phyloP scores from a whole-genome alignment of 2,329 filamentous ascomycete genomes.

The Tolypocladium sp. region DNA sequence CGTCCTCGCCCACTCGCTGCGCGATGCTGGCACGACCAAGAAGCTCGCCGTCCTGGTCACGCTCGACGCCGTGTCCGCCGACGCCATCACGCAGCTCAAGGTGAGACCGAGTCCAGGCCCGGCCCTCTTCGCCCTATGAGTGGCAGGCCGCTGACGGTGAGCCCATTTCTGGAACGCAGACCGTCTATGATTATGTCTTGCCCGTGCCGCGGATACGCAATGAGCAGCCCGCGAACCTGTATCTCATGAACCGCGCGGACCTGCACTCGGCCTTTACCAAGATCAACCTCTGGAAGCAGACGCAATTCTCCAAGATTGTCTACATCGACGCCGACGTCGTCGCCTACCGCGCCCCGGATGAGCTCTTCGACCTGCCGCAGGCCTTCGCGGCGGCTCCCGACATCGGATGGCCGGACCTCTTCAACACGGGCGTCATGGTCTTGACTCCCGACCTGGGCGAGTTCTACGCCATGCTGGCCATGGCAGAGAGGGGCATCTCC shows the following conservation, averaged over 20 bases:
- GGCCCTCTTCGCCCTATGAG: background rate
- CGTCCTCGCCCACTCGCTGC: slow-evolving; percentile 87
- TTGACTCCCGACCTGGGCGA: slow-evolving; percentile 78
- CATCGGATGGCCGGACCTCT: slow-evolving; percentile 95
- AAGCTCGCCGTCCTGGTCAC: slow-evolving; percentile 82
- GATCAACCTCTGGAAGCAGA: slow-evolving; percentile 86
- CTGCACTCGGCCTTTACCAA: slow-evolving; percentile 93
- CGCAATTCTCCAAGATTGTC: slow-evolving; percentile 83
- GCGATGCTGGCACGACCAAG: slow-evolving; percentile 79
- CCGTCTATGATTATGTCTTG: slow-evolving; percentile 80
- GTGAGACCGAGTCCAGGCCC: slow-evolving; percentile 32
- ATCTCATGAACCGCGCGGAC: slow-evolving; percentile 85
- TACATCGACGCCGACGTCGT: slow-evolving; percentile 94
- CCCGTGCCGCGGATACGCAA: slow-evolving; percentile 75
- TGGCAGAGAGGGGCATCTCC: slow-evolving; percentile 80
- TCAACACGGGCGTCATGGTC: slow-evolving; percentile 97
- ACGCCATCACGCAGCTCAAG: slow-evolving; percentile 70
- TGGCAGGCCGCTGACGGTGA: background rate
- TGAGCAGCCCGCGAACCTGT: slow-evolving; percentile 68
- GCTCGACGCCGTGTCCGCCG: slow-evolving; percentile 64
- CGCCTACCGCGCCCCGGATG: slow-evolving; percentile 82
- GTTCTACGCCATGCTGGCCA: slow-evolving; percentile 73
- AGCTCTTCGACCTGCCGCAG: slow-evolving; percentile 65
- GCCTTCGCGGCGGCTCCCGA: slow-evolving; percentile 72
- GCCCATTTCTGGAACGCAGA: slow-evolving; percentile 32